A percentile compares a stretch with the other conserved stretches of the same genome.
phyloP scores from a whole-genome alignment of 495 filamentous ascomycete genomes.

The Lepraria neglecta region DNA sequence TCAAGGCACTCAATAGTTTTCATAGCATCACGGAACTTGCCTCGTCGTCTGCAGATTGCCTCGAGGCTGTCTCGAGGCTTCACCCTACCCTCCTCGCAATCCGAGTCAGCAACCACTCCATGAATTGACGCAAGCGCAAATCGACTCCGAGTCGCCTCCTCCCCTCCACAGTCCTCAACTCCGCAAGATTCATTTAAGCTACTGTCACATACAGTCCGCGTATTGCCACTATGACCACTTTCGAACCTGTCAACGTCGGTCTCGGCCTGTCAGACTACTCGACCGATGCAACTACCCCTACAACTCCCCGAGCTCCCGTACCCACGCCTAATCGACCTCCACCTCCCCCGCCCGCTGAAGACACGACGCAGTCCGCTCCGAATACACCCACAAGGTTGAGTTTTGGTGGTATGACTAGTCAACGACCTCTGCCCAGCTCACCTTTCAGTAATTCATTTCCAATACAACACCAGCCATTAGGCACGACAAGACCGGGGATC shows the following conservation, averaged over 20 bases:
- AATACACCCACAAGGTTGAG: slow-evolving; percentile 58
- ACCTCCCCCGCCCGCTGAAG: slow-evolving; percentile 31
- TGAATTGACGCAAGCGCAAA: slow-evolving; percentile 11
- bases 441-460: slow-evolving; percentile 50
- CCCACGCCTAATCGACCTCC: slow-evolving; percentile 36
- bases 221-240: slow-evolving; percentile 46
- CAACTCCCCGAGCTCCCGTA: slow-evolving; percentile 53
- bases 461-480: slow-evolving; percentile 37
- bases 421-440: slow-evolving; percentile 55
- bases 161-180: slow-evolving; percentile 32
- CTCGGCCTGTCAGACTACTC: slow-evolving; percentile 49
- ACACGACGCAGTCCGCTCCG: slow-evolving; percentile 37
- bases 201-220: slow-evolving; percentile 1
- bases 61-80: slow-evolving; percentile 13
- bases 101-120: slow-evolving; percentile 9
- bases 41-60: neutral
- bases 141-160: slow-evolving; percentile 26
- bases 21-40: neutral
- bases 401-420: slow-evolving; percentile 50
- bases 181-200: neutral
- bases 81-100: neutral
- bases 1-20: neutral
- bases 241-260: slow-evolving; percentile 72
- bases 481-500: slow-evolving; percentile 34
- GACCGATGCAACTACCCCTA: slow-evolving; percentile 55